Evolutionary conservation across 768 basidiomycete genomes (phyloP).

Genomic region (Lanmaoa rubissima): DNA sequence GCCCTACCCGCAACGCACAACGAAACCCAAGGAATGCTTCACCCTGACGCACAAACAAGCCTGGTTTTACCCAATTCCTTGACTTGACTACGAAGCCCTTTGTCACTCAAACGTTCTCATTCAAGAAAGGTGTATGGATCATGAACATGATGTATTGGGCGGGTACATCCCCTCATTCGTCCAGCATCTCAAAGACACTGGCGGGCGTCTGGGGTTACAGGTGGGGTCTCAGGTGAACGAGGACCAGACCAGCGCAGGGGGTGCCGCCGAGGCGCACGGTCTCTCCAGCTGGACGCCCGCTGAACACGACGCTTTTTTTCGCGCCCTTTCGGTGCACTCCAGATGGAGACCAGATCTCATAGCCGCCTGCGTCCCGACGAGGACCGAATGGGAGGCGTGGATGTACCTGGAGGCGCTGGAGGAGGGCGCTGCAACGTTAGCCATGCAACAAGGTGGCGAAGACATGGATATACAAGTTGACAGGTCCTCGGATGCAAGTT

Average conservation of each 20-base stretch:
- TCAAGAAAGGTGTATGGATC: constrained; percentile 5
- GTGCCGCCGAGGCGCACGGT: not conserved
- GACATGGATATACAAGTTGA: constrained; percentile 4
- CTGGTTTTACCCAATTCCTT: not conserved
- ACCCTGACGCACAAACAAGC: not conserved
- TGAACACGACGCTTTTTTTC: constrained; percentile 77
- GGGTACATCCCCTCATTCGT: constrained; percentile 28
- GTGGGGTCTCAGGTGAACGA: not conserved
- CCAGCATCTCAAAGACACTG: constrained; percentile 27
- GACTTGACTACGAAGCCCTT: not conserved
- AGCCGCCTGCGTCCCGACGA: constrained; percentile 61
- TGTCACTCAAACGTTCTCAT: not conserved
- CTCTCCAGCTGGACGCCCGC: constrained; percentile 51
- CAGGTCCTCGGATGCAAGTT: constrained; percentile 29
- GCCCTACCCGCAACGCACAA: not conserved
- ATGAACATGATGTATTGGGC: constrained; percentile 16
- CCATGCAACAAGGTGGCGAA: constrained; percentile 12
- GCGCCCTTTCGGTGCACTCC: constrained; percentile 62
- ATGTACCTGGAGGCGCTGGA: constrained; percentile 59
- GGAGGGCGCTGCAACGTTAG: constrained; percentile 17
- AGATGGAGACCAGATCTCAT: constrained; percentile 77
- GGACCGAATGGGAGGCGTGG: constrained; percentile 64
- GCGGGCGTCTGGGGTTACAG: constrained; percentile 16
- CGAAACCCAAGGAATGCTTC: constrained; percentile 15
- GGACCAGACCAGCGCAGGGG: not conserved